A percentile compares a stretch with the other conserved stretches of the same genome.
Evolutionary conservation across 345 rosid genomes (phyloP).

Genomic region (Hirschfeldia incana): DNA sequence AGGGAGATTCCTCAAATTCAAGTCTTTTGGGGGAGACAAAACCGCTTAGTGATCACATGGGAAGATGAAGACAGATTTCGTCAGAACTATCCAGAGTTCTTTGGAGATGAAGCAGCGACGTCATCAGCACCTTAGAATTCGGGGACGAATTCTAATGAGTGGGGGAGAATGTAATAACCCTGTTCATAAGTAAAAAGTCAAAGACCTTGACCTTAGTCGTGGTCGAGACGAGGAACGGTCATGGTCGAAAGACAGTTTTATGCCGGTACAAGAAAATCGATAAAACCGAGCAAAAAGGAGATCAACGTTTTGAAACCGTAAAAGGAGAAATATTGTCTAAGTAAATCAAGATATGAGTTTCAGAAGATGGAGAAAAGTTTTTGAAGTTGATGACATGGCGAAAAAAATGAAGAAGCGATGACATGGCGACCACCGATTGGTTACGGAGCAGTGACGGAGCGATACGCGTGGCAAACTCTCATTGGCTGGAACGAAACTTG

Average conservation of each 20-base stretch:
- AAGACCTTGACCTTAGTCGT: too few relatives aligned
- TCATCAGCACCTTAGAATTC: not conserved
- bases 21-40: too few relatives aligned
- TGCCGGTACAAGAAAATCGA: too few relatives aligned
- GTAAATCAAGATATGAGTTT: too few relatives aligned
- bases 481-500: not conserved
- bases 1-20: too few relatives aligned
- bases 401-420: not conserved
- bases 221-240: too few relatives aligned
- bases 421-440: not conserved
- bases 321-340: too few relatives aligned
- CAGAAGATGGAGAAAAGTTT: not conserved
- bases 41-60: not conserved
- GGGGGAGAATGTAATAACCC: not conserved
- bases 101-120: not conserved
- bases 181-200: too few relatives aligned
- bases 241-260: too few relatives aligned
- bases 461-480: not conserved
- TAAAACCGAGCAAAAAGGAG: too few relatives aligned
- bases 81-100: not conserved
- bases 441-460: not conserved
- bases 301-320: too few relatives aligned
- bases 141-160: not conserved
- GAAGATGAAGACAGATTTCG: not conserved
- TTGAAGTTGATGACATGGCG: not conserved